Percentiles rank a stretch among this genome's conserved stretches.
Evolutionary conservation across 768 basidiomycete genomes (phyloP).

Genomic region (Phylloporus sp.): DNA sequence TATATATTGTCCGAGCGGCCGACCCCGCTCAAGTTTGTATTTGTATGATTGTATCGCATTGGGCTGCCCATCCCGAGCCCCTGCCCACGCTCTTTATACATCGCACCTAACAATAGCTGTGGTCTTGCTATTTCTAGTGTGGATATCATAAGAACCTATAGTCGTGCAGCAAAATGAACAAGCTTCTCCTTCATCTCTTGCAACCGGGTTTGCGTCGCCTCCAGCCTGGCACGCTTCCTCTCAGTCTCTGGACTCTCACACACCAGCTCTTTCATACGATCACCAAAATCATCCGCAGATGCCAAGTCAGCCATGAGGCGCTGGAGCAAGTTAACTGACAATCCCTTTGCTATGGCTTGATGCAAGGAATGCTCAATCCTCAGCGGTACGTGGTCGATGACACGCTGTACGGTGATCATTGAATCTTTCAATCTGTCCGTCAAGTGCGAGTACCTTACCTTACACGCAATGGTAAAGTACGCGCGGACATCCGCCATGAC

Average conservation of each 20-base stretch:
- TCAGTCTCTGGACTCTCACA: constrained; percentile 43
- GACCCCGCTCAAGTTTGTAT: too few relatives aligned
- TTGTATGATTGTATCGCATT: too few relatives aligned
- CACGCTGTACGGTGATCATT: constrained; percentile 35
- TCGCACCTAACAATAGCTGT: too few relatives aligned
- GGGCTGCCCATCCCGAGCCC: too few relatives aligned
- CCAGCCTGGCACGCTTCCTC: constrained; percentile 33
- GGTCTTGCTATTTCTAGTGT: too few relatives aligned
- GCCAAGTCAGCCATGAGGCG: constrained; percentile 25
- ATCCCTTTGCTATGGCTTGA: constrained; percentile 32
- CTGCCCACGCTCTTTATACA: too few relatives aligned
- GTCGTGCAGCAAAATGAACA: constrained; percentile 28
- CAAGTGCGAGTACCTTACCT: constrained; percentile 33
- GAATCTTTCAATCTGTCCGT: background rate
- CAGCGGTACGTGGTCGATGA: constrained; percentile 52
- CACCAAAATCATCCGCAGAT: constrained; percentile 13
- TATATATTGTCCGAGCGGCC: too few relatives aligned
- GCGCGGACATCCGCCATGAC: constrained; percentile 56
- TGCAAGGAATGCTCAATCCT: constrained; percentile 46
- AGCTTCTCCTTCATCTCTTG: constrained; percentile 41
- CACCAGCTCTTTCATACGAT: constrained; percentile 39
- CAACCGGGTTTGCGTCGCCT: constrained; percentile 33
- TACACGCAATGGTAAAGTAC: constrained; percentile 54
- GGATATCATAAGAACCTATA: too few relatives aligned
- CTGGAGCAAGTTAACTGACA: constrained; percentile 36